phyloP scores from a whole-genome alignment of 2,329 filamentous ascomycete genomes.

The Coniochaeta sp. region DNA sequence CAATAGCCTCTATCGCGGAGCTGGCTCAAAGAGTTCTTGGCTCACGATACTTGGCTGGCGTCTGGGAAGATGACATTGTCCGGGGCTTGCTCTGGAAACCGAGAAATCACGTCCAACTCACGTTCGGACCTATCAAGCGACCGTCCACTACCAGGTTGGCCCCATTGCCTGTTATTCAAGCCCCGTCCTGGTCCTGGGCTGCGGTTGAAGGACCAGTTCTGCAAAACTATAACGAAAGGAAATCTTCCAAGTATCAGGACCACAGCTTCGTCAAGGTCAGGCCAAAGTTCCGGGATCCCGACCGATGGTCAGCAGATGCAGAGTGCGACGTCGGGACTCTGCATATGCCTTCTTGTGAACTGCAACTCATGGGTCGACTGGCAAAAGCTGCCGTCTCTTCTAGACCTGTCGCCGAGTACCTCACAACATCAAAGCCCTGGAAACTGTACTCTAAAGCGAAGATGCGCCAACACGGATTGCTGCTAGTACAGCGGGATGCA shows the following conservation, averaged over 20 bases:
- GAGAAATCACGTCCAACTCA: background rate
- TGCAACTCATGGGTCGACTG: background rate
- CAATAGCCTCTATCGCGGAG: background rate
- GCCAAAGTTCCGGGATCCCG: background rate
- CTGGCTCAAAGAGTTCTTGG: background rate
- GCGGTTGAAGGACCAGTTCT: background rate
- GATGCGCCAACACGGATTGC: background rate
- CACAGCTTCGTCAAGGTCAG: background rate
- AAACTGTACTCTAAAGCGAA: background rate
- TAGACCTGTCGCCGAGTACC: background rate
- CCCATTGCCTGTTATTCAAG: background rate
- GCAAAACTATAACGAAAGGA: background rate
- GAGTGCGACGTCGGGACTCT: background rate
- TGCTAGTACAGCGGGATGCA: background rate
- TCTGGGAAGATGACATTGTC: constrained; percentile 3
- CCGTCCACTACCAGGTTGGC: background rate
- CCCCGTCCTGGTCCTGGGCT: background rate
- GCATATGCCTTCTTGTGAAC: background rate
- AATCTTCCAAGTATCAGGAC: background rate
- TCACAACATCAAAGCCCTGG: background rate
- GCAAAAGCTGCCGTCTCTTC: background rate
- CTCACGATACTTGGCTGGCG: background rate
- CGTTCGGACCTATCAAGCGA: background rate
- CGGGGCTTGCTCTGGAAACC: background rate
- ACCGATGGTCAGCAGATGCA: background rate